phyloP scores from a whole-genome alignment of 2,329 filamentous ascomycete species.

The Cercospora sp. region DNA sequence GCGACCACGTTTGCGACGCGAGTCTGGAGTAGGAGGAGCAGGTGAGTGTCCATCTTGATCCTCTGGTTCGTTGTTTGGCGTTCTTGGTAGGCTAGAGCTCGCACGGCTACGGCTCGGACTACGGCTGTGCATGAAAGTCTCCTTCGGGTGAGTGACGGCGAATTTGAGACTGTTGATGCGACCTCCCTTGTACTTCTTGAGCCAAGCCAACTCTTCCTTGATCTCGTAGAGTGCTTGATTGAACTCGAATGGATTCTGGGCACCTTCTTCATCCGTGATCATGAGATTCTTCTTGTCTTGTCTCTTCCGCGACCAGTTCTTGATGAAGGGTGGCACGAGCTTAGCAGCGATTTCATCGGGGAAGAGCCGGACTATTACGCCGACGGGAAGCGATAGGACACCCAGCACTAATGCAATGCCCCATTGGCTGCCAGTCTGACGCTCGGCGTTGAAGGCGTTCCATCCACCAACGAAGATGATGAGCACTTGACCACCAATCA shows the following conservation, averaged over 20 bases:
- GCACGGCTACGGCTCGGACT: slow-evolving; percentile 63
- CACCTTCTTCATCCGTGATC: slow-evolving; percentile 43
- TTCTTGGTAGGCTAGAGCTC: slow-evolving; percentile 64
- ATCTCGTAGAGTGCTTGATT: slow-evolving; percentile 73
- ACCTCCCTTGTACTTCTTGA: slow-evolving; percentile 77
- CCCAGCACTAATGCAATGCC: slow-evolving; percentile 82
- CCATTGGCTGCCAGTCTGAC: slow-evolving; percentile 76
- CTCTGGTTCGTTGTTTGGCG: slow-evolving; percentile 58
- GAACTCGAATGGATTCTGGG: slow-evolving; percentile 53
- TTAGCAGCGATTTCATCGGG: slow-evolving; percentile 66
- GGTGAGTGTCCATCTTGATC: slow-evolving; percentile 43
- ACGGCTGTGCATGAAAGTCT: slow-evolving; percentile 64
- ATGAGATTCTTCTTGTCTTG: slow-evolving; percentile 46
- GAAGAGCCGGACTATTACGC: slow-evolving; percentile 75
- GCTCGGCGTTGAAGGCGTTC: slow-evolving; percentile 71
- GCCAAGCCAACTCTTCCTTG: slow-evolving; percentile 75
- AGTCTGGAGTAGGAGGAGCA: slow-evolving; percentile 54
- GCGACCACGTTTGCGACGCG: slow-evolving; percentile 61
- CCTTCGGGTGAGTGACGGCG: slow-evolving; percentile 71
- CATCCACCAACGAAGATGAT: slow-evolving; percentile 83
- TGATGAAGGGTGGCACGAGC: slow-evolving; percentile 46
- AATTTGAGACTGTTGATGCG: slow-evolving; percentile 80
- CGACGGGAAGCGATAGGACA: slow-evolving; percentile 80
- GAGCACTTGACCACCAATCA: slow-evolving; percentile 84
- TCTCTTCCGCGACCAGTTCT: slow-evolving; percentile 39